These are phyloP conservation scores for Acanthamoeba lenticulata DNA, from an alignment of 208 protist species.

Conservation along the genomic window DNA sequence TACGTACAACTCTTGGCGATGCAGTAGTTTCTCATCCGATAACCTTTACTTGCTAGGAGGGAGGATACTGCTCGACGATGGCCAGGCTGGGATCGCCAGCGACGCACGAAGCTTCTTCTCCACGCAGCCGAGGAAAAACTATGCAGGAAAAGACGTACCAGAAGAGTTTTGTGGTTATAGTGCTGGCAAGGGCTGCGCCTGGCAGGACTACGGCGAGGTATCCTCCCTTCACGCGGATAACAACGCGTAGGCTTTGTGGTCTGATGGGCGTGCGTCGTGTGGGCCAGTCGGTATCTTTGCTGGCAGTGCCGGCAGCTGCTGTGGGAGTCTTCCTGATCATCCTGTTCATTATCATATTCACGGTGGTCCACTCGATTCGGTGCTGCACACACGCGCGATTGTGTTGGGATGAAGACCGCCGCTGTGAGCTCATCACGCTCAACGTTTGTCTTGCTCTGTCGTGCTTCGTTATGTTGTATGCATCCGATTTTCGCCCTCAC, in stretches of 20 bases:
- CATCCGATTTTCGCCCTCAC: not conserved
- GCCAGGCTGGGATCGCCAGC: not conserved
- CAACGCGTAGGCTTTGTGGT: not conserved
- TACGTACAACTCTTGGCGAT: too few relatives aligned
- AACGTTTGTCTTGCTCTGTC: not conserved
- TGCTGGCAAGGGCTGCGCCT: not conserved
- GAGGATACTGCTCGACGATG: not conserved
- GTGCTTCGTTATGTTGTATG: not conserved
- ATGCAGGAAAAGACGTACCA: not conserved
- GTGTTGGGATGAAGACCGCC: not conserved
- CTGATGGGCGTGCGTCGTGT: not conserved
- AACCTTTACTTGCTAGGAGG: too few relatives aligned
- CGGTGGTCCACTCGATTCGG: not conserved
- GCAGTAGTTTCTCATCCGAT: too few relatives aligned
- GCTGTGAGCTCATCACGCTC: not conserved
- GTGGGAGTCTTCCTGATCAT: not conserved
- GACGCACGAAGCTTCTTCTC: constrained; percentile 15
- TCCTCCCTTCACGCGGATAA: not conserved
- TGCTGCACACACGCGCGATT: not conserved
- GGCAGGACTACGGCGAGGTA: not conserved
- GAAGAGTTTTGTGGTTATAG: not conserved
- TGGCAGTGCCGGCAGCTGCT: not conserved
- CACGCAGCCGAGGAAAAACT: not conserved
- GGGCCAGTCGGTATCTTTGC: not conserved
- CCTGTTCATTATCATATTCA: not conserved